Evolutionary conservation across 805 yeast species (phyloP), one percentile per base, ranked within the genome.

Genomic region (Monosporozyma unispora): DNA sequence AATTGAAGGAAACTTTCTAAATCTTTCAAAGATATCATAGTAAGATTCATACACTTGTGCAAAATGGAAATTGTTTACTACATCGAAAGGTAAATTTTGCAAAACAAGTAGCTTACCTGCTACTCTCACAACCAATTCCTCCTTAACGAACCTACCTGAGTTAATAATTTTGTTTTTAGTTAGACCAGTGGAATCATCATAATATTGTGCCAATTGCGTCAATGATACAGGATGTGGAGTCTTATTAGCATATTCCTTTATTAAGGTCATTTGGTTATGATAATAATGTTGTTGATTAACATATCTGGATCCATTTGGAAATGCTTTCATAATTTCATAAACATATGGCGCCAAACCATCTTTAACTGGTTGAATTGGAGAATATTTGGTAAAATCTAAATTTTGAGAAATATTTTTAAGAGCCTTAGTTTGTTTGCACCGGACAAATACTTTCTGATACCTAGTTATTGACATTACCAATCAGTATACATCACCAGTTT

Each of bases 161-260:
- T 82, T 73, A 10, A 91, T 70, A 46, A 91, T 74, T 68, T 90
- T 89, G 35, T 82, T 87, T 55, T 79, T 79, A 12, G 88, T 85
- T 47, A 91, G 66, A 33, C 77, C 77, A n/a, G 58, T 54, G 1
- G 68, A 63, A 50, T 65, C 66, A 57, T 83, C 82, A 44, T 96
- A 97, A 62, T 84, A 91, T 40, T 88, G 88, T 1, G 96, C 96
- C 56, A 91, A 68, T 59, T 91, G 97, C 47, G 87, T 73, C n/a
- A 93, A 66, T 0, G 96, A 83, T 21, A 91, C 95, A 0, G 98
- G 96, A 63, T 87, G 88, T 0, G 96, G 90, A n/a, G 70, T 62
- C 54, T 80, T 77, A 46, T 76, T 71, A 40, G 60, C 50, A 50
- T 62, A 64, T 40, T 61, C 58, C 25, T 59, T 51, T 18, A 62